A percentile compares a stretch with the other conserved stretches of the same genome.
phyloP scores from a whole-genome alignment of 2,329 filamentous ascomycete genomes.

The Xylaria polymorpha region DNA sequence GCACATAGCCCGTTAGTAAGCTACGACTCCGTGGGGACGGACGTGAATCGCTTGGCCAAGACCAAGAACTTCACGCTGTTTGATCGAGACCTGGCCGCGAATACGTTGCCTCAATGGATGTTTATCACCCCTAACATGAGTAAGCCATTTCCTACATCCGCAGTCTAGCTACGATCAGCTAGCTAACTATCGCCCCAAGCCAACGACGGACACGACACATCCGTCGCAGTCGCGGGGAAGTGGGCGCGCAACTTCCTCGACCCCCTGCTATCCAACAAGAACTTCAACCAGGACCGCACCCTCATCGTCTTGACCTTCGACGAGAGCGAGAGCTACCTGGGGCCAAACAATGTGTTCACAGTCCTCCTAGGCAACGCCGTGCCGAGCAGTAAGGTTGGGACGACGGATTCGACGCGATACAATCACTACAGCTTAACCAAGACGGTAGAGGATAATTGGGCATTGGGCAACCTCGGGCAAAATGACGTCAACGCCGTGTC shows the following conservation, averaged over 20 bases:
- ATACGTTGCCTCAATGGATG: constrained; percentile 49
- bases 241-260: constrained; percentile 47
- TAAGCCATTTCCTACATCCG: constrained; percentile 18
- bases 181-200: constrained; percentile 32
- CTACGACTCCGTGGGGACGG: constrained; percentile 48
- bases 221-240: constrained; percentile 45
- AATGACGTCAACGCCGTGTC: constrained; percentile 37
- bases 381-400: constrained; percentile 42
- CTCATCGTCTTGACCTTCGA: constrained; percentile 48
- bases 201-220: constrained; percentile 48
- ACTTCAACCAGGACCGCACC: constrained; percentile 53
- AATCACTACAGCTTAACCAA: constrained; percentile 48
- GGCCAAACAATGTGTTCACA: constrained; percentile 44
- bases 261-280: constrained; percentile 46
- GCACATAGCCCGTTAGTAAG: constrained; percentile 47
- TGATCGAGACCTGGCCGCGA: constrained; percentile 44
- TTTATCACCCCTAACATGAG: constrained; percentile 63
- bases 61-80: constrained; percentile 51
- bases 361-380: constrained; percentile 45
- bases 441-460: constrained; percentile 49
- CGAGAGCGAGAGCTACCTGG: constrained; percentile 45
- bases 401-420: constrained; percentile 42
- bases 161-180: not conserved
- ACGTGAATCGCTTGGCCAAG: constrained; percentile 48
- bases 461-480: constrained; percentile 43